phyloP scores from a whole-genome alignment of 2,329 filamentous ascomycete species.

The Aspergillus fructus region DNA sequence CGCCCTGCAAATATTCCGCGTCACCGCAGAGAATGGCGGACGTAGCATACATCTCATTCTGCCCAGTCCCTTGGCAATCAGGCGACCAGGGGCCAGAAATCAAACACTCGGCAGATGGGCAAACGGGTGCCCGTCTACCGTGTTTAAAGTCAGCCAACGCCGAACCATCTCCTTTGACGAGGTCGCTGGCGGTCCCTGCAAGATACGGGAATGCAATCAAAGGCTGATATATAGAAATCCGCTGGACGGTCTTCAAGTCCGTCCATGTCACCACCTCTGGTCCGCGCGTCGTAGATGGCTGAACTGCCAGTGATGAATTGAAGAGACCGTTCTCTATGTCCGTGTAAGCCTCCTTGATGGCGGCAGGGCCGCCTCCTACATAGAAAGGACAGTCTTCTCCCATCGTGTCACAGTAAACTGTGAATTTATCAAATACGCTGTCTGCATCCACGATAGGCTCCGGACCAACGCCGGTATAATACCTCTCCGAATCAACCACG shows the following conservation, averaged over 20 bases:
- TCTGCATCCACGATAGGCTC: constrained; percentile 34
- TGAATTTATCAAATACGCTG: constrained; percentile 35
- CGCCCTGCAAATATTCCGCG: constrained; percentile 23
- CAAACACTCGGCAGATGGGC: constrained; percentile 29
- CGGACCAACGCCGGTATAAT: constrained; percentile 28
- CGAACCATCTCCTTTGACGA: constrained; percentile 26
- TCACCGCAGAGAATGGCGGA: constrained; percentile 34
- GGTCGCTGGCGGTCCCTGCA: constrained; percentile 25
- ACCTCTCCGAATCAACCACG: constrained; percentile 37
- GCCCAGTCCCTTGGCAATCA: constrained; percentile 24
- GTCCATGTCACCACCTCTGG: constrained; percentile 39
- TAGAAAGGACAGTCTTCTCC: constrained; percentile 35
- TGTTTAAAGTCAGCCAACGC: constrained; percentile 34
- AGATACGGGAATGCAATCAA: constrained; percentile 28
- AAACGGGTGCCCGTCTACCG: constrained; percentile 22
- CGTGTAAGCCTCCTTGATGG: constrained; percentile 28
- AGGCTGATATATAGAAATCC: constrained; percentile 34
- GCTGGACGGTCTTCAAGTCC: constrained; percentile 32
- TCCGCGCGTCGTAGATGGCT: constrained; percentile 27
- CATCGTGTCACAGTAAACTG: constrained; percentile 30
- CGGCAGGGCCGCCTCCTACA: constrained; percentile 23
- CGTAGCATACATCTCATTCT: constrained; percentile 30
- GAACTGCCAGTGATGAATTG: constrained; percentile 30
- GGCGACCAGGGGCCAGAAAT: constrained; percentile 32
- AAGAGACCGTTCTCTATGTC: constrained; percentile 24